Evolutionary conservation across 2,329 filamentous ascomycete genomes (phyloP).

Genomic region (Sporothrix mexicana): DNA sequence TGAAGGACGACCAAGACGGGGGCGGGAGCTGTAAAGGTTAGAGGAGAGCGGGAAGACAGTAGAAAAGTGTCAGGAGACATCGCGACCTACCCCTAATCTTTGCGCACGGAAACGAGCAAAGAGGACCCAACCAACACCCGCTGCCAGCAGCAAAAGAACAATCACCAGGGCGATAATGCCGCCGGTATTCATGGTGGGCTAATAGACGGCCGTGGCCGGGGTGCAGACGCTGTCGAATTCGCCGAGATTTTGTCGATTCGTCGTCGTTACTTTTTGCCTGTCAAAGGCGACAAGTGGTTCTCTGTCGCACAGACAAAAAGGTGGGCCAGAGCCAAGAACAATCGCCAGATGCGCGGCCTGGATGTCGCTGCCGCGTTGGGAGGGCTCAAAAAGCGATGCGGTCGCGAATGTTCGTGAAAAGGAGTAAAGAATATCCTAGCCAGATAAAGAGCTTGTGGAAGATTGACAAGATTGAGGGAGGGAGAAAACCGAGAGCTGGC

Average conservation of each 20-base stretch:
- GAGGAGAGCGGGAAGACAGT: neutral
- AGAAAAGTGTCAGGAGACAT: slow-evolving; percentile 4
- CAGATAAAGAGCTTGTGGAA: neutral
- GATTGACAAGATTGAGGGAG: neutral
- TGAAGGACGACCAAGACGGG: slow-evolving; percentile 69
- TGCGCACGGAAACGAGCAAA: slow-evolving; percentile 75
- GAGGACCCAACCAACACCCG: slow-evolving; percentile 68
- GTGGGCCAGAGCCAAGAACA: slow-evolving; percentile 26
- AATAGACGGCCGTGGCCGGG: too few relatives aligned
- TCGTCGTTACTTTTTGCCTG: neutral
- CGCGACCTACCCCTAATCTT: slow-evolving; percentile 66
- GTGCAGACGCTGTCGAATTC: too few relatives aligned
- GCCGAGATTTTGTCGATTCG: neutral
- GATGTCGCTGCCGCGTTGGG: slow-evolving; percentile 5
- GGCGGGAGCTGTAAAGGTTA: slow-evolving; percentile 63
- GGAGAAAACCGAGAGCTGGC: slow-evolving; percentile 4
- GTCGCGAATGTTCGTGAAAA: neutral
- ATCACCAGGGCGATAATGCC: slow-evolving; percentile 77
- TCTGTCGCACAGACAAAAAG: slow-evolving; percentile 24
- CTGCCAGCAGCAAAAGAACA: slow-evolving; percentile 64
- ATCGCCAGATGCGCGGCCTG: slow-evolving; percentile 1
- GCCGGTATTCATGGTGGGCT: slow-evolving; percentile 58
- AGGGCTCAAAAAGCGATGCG: neutral
- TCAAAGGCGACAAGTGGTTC: neutral
- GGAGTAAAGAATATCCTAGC: too few relatives aligned